Conservation (phyloP, 176 grass and related monocot species). For the Musa itinerans region DNA sequence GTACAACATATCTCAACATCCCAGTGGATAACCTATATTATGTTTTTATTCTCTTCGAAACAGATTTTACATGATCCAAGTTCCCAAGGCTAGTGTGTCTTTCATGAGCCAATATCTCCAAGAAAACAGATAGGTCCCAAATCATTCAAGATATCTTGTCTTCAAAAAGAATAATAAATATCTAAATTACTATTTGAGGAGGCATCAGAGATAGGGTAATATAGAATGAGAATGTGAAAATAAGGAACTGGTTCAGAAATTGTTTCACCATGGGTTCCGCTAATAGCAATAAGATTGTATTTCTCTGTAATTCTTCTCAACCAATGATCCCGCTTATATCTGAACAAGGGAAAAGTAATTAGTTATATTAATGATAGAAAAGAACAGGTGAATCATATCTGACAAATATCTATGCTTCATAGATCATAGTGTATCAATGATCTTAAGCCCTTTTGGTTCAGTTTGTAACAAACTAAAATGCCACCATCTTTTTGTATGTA, state of each 20-base stretch:
- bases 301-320: slow-evolving; percentile 9
- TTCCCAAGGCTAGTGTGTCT: too few species aligned
- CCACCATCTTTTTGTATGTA: background rate
- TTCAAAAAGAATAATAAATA: background rate
- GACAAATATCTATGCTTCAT: too few species aligned
- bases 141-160: too few species aligned
- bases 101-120: too few species aligned
- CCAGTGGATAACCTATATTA: too few species aligned
- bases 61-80: too few species aligned
- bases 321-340: slow-evolving; percentile 19
- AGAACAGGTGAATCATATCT: background rate
- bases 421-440: too few species aligned
- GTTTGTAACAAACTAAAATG: too few species aligned
- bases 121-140: too few species aligned
- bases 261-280: slow-evolving; percentile 14
- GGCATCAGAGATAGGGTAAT: background rate
- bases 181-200: background rate
- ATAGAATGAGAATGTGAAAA: background rate
- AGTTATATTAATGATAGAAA: background rate
- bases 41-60: too few species aligned
- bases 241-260: background rate
- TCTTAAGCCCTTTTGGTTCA: too few species aligned
- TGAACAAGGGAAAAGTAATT: background rate
- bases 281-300: slow-evolving; percentile 20
- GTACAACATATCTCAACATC: too few species aligned